Base-by-base conservation (phyloP, 805 yeast species). In the Zygosaccharomyces lentus region DNA sequence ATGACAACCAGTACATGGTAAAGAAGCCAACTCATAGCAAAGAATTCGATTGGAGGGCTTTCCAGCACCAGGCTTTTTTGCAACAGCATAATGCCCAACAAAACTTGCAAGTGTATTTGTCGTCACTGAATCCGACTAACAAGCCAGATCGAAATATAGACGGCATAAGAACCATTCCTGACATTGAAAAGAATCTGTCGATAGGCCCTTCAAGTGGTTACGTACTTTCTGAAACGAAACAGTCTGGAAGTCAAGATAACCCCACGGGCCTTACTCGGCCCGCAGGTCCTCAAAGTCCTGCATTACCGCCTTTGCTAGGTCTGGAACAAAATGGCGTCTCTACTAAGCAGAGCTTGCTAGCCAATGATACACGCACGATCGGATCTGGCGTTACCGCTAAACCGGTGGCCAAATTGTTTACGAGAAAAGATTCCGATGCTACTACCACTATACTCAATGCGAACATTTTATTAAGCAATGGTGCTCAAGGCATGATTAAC, bases 401-500 rank as follows among this genome's bases (percentile, higher is more conserved):
- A 15, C 37, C 42, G 5, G 38, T 37, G 43, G 21, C 49, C 43
- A 38, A 51, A 19, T 16, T 47, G 44, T 10, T 30, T 37, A 31
- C 24, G 19, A 35, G 27, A 29, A 41, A 26, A 13, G 37, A 41
- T n/a, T n/a, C 41, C 1, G 36, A 29, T 16, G 39, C 15, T 17
- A 15, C 31, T 27, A 23, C 34, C 25, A 38, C 41, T 17, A 27
- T 27, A 19, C 34, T 46, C 29, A 50, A 50, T 30, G 50, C 50
- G 30, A 61, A 57, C n/a, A 50, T 61, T 2, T 41, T 62, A 17
- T 58, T 61, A 37, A 59, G 57, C 41, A 61, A 59, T 10, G 71
- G 81, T 21, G 75, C 82, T 1, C 78, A 77, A 34, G 74, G 74
- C 26, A 79, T 79, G 84, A 79, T 79, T 54, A 77, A 70, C 55